These are phyloP conservation scores for Quercus alba DNA, from an alignment of 306 rosid genomes.

Conservation along the genomic window DNA sequence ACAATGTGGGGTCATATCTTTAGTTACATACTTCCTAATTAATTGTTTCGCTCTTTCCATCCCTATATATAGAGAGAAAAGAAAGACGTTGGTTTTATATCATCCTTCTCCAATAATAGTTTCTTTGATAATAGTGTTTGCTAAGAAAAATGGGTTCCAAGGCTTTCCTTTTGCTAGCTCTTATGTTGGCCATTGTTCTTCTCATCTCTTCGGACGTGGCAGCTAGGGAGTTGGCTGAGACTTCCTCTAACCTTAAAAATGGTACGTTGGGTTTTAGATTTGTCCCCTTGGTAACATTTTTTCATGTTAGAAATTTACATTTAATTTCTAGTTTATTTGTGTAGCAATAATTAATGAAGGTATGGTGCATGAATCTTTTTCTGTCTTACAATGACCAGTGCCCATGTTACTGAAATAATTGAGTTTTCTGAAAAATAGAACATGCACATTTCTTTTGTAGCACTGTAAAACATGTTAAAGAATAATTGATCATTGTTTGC, in stretches of 20 bases:
- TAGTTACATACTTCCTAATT: background rate
- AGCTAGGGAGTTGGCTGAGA: conserved; percentile 27
- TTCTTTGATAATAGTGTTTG: background rate
- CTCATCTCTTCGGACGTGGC: conserved; percentile 18
- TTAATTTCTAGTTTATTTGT: no score
- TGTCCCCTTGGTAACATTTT: background rate
- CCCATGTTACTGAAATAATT: no score
- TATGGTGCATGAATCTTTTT: no score
- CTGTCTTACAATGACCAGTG: no score
- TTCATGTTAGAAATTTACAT: background rate
- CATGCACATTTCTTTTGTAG: no score
- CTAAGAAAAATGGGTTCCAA: conserved; percentile 39
- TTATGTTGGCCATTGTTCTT: conserved; percentile 34
- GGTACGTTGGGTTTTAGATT: conserved; percentile 9
- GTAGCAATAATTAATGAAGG: no score
- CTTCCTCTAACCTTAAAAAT: conserved; percentile 10
- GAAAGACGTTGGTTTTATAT: background rate
- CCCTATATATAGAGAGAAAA: conserved; percentile 20
- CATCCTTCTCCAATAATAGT: conserved; percentile 6
- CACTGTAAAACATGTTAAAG: no score
- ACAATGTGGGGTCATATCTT: background rate
- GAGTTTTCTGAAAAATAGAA: no score
- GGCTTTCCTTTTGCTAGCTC: conserved; percentile 23
- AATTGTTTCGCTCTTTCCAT: background rate
- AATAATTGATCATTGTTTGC: no score